Evolutionary conservation across 257 asterid genomes (phyloP), one percentile per base, ranked within the genome.

Genomic region (Dorcoceras hygrometricum): DNA sequence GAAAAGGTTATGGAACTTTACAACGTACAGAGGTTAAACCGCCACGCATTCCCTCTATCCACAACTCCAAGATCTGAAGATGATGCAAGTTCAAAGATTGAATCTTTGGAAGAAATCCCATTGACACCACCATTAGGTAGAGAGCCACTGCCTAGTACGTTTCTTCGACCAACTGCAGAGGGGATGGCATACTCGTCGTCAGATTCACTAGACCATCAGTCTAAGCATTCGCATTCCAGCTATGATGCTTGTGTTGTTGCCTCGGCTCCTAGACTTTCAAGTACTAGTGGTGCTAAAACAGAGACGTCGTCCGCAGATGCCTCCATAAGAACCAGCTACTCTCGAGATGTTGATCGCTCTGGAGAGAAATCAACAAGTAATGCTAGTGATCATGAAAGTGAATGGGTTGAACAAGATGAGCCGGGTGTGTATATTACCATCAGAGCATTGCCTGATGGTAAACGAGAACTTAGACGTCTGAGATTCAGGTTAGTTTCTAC

Each of bases 361-460:
- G 91, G 90, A 12, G 96, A 89, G 65, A 79, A 89, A 72, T 89
- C 98, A 16, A 83, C 89, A 34, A 92, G 97, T 79, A 87, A 89
- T 74, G 98, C 89, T 12, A 89, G 97, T 60, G 97, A 90, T 69
- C 62, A 86, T 62, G 99, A 90, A 67, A 85, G 71, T 1, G 99
- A 90, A 58, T 90, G 97, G 97, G 95, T 90, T 22, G 99, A 93
- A 57, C 95, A 93, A 72, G 99, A 93, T 23, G 96, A 90, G 65
- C 87, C 95, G 5, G 99, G 97, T 12, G 99, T 93, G 59, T 90
- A 93, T 73, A 88, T 93, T 72, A 93, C 99, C 25, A 86, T 93
- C 77, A 76, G 86, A 74, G 91, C 96, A 24, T 72, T 83, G 73
- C 83, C 97, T 16, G 84, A 88, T 55, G 97, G 99, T 6, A 84